Evolutionary conservation across 805 yeast species (phyloP), one percentile per base, ranked within the genome.

Genomic region (Saccharomycopsis guyanensis): DNA sequence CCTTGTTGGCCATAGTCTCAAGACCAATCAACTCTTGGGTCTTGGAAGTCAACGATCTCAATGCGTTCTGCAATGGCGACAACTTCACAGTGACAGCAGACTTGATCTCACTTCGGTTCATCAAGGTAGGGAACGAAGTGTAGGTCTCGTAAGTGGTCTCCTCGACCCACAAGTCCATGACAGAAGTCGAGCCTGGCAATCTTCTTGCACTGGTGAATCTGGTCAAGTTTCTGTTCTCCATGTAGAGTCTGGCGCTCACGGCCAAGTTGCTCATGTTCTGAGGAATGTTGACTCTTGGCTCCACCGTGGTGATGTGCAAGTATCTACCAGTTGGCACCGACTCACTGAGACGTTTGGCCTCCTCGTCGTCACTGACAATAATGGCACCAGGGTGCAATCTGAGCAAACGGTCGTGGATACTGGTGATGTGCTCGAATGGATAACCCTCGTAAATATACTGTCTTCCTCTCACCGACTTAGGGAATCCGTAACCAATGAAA

Each of bases 31-130:
- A 68, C 54, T 86, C 94, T 55, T 80, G 80, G 43, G 80, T 82
- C 66, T 84, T 86, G 46, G 72, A 67, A 39, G 74, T 66, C 47
- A 88, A 65, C 2, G 86, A 70, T 53, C 83, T 71, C 46, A 82
- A 68, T 0, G 96, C 96, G 64, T 84, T 87, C 55, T 85, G 83
- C 49, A 86, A 68, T 12, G 96, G 96, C n/a, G 95, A 83, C 40
- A 86, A 64, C 55, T 74, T 80, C 20, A 72, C 70, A 4, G 70
- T 68, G 6, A 60, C 62, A 7, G 73, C 66, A 2, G 58, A 49
- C 51, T 72, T 73, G 53, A 87, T 75, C 58, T 84, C 93, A 54
- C 88, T 76, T 62, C 95, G 72, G 59, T 86, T 84, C 84, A 86
- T 83, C 61, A 87, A 72, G 0, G 95, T 82, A 22, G 96, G 96